These are phyloP conservation scores for Neophaeococcomyces mojaviensis DNA, from an alignment of 2,329 filamentous ascomycete genomes.

Conservation along the genomic window DNA sequence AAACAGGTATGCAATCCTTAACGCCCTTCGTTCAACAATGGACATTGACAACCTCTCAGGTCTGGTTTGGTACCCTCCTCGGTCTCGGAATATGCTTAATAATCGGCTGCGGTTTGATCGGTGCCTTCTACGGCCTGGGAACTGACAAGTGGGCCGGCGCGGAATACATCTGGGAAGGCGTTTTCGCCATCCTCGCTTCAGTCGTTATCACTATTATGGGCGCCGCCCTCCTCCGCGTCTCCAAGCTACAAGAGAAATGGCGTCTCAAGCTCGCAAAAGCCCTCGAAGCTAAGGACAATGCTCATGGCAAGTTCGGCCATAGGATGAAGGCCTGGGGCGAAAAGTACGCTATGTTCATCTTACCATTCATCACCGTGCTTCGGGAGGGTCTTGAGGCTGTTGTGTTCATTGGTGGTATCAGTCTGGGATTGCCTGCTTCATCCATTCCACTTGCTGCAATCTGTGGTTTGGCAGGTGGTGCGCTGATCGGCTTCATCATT, in stretches of 20 bases:
- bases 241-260: slow-evolving; percentile 82
- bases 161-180: slow-evolving; percentile 74
- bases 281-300: slow-evolving; percentile 49
- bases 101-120: slow-evolving; percentile 62
- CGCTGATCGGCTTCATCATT: slow-evolving; percentile 61
- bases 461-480: slow-evolving; percentile 61
- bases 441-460: slow-evolving; percentile 72
- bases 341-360: slow-evolving; percentile 77
- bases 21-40: too few relatives aligned
- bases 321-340: slow-evolving; percentile 45
- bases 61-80: slow-evolving; percentile 60
- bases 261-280: slow-evolving; percentile 69
- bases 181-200: slow-evolving; percentile 66
- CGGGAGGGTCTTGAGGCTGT: slow-evolving; percentile 81
- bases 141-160: slow-evolving; percentile 58
- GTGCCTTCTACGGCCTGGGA: slow-evolving; percentile 64
- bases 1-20: slow-evolving; percentile 44
- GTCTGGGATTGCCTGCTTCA: slow-evolving; percentile 64
- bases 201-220: slow-evolving; percentile 79
- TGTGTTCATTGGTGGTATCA: slow-evolving; percentile 78
- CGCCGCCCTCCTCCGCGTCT: slow-evolving; percentile 69
- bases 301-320: slow-evolving; percentile 30
- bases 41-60: slow-evolving; percentile 19
- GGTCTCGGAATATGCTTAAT: slow-evolving; percentile 59
- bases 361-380: slow-evolving; percentile 82